Base-by-base conservation (phyloP, 805 yeast genomes). In the Wickerhamiella slavikovae region DNA sequence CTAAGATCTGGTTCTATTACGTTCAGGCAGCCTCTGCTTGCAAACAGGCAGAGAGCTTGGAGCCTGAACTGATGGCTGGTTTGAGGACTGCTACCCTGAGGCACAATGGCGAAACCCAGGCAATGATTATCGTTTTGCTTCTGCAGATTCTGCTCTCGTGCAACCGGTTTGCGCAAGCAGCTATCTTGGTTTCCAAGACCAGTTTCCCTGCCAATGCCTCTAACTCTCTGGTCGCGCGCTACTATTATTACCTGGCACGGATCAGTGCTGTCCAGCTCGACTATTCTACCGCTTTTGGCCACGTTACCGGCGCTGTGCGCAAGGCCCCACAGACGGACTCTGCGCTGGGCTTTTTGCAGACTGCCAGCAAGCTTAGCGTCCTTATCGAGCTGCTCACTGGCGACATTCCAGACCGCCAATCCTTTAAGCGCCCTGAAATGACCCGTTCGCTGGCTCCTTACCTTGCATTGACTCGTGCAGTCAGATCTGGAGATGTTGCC, bases 311-410 rank as follows among this genome's bases (percentile, higher is more conserved):
- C n/a, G 94, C 98, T 2, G 75, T 83, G 31, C 73, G 98, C 58
- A 89, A 89, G 51, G 83, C 92, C 7, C 96, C 99, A 17, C 94
- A 80, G 51, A 78, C 92, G 1, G 62, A 66, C 25, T 67, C 71
- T 35, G 80, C 94, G 6, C 52, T 64, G 25, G 98, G 98, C 2
- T 89, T 89, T 50, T 52, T 82, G 38, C 93, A 83, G 54, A 68
- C 77, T 30, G 89, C 94, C 3, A 71, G 83, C 40, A 89, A 89
- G 57, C 65, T 89, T 41, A 75, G 70, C 47, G 76, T 85, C 37
- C 64, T 83, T 35, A 78, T 89, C 43, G 94, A 89, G 55, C 61
- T 89, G 46, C 67, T 89, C 43, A 83, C 85, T 68, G 98, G 99
- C 34, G 98, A 89, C 43, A 74, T 89, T 40, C 98, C 98, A 12